A percentile compares a stretch with the other conserved stretches of the same genome.
Evolutionary conservation across 1,139 yeast species (phyloP).

Genomic region (Zygoascus meyerae): DNA sequence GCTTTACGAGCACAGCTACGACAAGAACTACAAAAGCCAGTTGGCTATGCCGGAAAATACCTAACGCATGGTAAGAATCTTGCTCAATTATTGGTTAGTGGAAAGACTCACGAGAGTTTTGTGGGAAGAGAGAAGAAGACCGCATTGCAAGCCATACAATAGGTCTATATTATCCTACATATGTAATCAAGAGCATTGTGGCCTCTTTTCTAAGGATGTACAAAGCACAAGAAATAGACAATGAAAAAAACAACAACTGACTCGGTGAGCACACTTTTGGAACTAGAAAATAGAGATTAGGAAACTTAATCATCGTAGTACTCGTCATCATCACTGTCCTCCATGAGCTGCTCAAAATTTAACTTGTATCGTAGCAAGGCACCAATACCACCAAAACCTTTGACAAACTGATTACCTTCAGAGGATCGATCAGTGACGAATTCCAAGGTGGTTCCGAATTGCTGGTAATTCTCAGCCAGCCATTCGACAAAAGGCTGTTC

Average conservation of each 20-base stretch:
- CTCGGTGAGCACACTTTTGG: background rate
- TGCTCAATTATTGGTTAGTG: conserved; percentile 76
- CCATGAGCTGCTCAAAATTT: conserved; percentile 89
- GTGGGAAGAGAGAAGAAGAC: conserved; percentile 64
- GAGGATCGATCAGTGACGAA: conserved; percentile 94
- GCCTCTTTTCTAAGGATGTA: background rate
- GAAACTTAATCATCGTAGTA: conserved; percentile 54
- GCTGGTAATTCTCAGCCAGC: conserved; percentile 94
- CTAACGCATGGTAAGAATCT: conserved; percentile 83
- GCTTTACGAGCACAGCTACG: conserved; percentile 51
- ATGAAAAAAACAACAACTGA: background rate
- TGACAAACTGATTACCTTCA: conserved; percentile 97
- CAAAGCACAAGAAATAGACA: conserved; percentile 6
- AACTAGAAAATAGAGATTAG: background rate
- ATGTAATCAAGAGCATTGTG: too few species aligned
- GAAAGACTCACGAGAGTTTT: conserved; percentile 62
- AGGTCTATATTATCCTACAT: too few species aligned
- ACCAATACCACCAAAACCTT: conserved; percentile 98
- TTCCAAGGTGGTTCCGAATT: conserved; percentile 90
- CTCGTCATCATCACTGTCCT: conserved; percentile 86
- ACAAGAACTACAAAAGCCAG: conserved; percentile 49
- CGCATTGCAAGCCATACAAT: conserved; percentile 53
- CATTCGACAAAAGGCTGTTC: conserved; percentile 89
- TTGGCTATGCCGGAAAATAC: conserved; percentile 52
- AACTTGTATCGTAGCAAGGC: conserved; percentile 93